These are phyloP conservation scores for Solanum sejunctum DNA, from an alignment of 257 asterid species.

Conservation along the genomic window DNA sequence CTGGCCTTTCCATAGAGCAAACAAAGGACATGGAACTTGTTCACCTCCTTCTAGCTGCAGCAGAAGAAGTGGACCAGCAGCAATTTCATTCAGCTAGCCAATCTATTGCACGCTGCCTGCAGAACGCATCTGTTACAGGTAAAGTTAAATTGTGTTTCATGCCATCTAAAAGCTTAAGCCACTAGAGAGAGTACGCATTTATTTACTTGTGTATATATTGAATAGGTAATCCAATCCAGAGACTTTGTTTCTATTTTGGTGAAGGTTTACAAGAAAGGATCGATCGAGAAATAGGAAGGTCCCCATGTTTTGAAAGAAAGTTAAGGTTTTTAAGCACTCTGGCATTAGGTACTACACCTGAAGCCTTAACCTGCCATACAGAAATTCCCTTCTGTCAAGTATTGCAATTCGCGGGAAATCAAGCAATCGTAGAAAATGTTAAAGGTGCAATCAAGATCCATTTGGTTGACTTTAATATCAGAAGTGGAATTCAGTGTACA, in stretches of 20 bases:
- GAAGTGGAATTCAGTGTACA: conserved; percentile 60
- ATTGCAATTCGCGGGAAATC: conserved; percentile 43
- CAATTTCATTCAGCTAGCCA: conserved; percentile 30
- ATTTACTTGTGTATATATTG: neutral
- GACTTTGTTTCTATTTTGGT: conserved; percentile 37
- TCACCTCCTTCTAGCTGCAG: conserved; percentile 36
- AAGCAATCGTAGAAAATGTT: conserved; percentile 33
- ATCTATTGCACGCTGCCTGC: conserved; percentile 23
- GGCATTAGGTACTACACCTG: conserved; percentile 27
- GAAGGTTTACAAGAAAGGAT: conserved; percentile 39
- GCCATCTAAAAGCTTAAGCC: neutral
- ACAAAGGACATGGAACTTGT: conserved; percentile 44
- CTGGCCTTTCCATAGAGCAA: conserved; percentile 32
- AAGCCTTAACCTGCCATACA: conserved; percentile 35
- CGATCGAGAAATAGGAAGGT: conserved; percentile 17
- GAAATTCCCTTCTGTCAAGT: conserved; percentile 46
- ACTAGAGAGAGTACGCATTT: neutral
- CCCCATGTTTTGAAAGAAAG: neutral
- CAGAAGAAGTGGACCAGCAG: conserved; percentile 25
- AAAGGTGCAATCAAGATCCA: conserved; percentile 30
- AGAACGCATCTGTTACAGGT: conserved; percentile 33
- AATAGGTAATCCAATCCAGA: conserved; percentile 43
- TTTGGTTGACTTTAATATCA: conserved; percentile 53
- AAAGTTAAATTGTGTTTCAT: neutral
- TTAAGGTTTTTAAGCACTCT: neutral